Evolutionary conservation across 441 rosid genomes (phyloP).

Genomic region (Hura crepitans): DNA sequence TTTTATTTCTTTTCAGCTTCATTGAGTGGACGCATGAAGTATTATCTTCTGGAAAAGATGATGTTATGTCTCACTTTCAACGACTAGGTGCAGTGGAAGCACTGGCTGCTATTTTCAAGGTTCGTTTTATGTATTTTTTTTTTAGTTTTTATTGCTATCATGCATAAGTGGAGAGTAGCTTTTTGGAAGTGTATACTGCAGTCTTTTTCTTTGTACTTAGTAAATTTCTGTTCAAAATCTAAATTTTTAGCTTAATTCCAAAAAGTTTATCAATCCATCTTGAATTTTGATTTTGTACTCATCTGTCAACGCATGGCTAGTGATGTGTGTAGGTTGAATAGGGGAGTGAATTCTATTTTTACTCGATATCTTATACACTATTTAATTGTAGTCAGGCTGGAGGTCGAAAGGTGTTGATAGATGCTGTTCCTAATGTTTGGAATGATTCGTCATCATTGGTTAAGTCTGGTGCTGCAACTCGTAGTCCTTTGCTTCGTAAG

Average conservation of each 20-base stretch:
- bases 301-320: not conserved
- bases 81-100: slow-evolving; percentile 82
- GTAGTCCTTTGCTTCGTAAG: slow-evolving; percentile 83
- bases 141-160: slow-evolving; percentile 7
- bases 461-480: slow-evolving; percentile 58
- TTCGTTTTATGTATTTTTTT: slow-evolving; percentile 26
- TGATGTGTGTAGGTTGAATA: not conserved
- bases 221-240: not conserved
- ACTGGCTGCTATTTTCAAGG: slow-evolving; percentile 88
- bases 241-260: not conserved
- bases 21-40: slow-evolving; percentile 80
- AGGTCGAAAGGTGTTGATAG: slow-evolving; percentile 51
- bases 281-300: not conserved
- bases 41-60: slow-evolving; percentile 54
- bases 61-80: slow-evolving; percentile 56
- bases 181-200: not conserved
- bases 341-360: slow-evolving; percentile 8
- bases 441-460: slow-evolving; percentile 52
- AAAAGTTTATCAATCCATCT: not conserved
- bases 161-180: not conserved
- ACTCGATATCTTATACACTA: slow-evolving; percentile 24
- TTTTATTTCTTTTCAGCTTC: slow-evolving; percentile 47
- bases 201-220: not conserved
- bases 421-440: slow-evolving; percentile 58
- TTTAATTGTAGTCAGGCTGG: slow-evolving; percentile 66